A percentile compares a stretch with the other conserved stretches of the same genome.
phyloP scores from a whole-genome alignment of 2,329 filamentous ascomycete genomes.

The Penicillium sp. region DNA sequence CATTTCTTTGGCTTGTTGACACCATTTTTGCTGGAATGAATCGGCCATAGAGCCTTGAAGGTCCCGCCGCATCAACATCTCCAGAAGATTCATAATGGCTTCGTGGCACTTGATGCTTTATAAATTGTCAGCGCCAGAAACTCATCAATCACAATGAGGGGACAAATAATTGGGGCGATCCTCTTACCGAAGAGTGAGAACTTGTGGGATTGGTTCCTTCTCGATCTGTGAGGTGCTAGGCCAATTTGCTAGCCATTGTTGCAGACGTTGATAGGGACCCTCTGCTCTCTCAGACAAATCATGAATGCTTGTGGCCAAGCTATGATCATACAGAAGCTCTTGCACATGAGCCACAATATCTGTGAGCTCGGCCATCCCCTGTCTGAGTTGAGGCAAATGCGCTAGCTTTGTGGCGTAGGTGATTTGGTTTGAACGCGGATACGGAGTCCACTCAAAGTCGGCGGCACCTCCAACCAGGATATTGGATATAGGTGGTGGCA shows the following conservation, averaged over 20 bases:
- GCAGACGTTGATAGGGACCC: constrained; percentile 20
- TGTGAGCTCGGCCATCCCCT: constrained; percentile 20
- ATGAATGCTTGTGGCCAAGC: constrained; percentile 4
- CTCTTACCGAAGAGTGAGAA: constrained; percentile 30
- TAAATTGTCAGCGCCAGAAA: constrained; percentile 8
- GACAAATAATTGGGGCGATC: neutral
- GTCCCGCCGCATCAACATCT: constrained; percentile 21
- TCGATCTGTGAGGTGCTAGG: constrained; percentile 16
- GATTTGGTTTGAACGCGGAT: constrained; percentile 31
- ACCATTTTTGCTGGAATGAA: constrained; percentile 11
- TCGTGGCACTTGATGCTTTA: constrained; percentile 30
- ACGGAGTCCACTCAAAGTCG: constrained; percentile 30
- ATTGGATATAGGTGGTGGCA: constrained; percentile 17
- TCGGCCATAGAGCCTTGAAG: constrained; percentile 6
- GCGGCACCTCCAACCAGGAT: constrained; percentile 15
- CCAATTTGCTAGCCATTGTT: constrained; percentile 22
- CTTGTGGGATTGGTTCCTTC: constrained; percentile 24
- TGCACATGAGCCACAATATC: constrained; percentile 24
- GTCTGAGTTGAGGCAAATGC: constrained; percentile 25
- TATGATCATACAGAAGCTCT: constrained; percentile 22
- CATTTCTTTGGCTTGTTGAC: constrained; percentile 24
- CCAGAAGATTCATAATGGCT: constrained; percentile 25
- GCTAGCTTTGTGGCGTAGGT: constrained; percentile 24
- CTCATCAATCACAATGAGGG: neutral
- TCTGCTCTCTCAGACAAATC: constrained; percentile 19